Evolutionary conservation across 2,329 filamentous ascomycete species (phyloP).

Genomic region (Rhynchosporium secalis): DNA sequence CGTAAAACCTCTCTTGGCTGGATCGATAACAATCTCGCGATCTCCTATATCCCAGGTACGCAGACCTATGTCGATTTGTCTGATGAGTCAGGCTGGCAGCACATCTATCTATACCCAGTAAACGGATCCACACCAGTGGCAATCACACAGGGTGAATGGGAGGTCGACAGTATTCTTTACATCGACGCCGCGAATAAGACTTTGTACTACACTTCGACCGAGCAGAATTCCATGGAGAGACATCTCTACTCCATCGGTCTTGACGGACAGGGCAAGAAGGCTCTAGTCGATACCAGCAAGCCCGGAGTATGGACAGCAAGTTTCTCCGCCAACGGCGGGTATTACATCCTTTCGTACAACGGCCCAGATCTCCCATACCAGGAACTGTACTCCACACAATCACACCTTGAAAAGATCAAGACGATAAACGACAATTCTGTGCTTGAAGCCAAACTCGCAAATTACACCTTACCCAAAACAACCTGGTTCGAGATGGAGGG

Average conservation of each 20-base stretch:
- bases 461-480: slow-evolving; percentile 64
- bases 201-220: slow-evolving; percentile 65
- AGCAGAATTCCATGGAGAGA: slow-evolving; percentile 64
- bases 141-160: slow-evolving; percentile 61
- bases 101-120: slow-evolving; percentile 64
- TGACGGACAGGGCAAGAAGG: slow-evolving; percentile 51
- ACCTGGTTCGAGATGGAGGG: slow-evolving; percentile 62
- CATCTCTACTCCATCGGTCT: slow-evolving; percentile 68
- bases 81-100: slow-evolving; percentile 64
- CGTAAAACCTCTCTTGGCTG: slow-evolving; percentile 50
- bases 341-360: slow-evolving; percentile 64
- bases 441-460: slow-evolving; percentile 54
- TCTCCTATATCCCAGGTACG: slow-evolving; percentile 52
- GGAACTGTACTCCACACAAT: slow-evolving; percentile 61
- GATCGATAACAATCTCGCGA: slow-evolving; percentile 56
- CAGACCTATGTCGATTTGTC: slow-evolving; percentile 62
- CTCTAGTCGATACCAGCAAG: slow-evolving; percentile 61
- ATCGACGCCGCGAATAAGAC: slow-evolving; percentile 57
- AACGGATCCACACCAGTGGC: slow-evolving; percentile 54
- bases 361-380: slow-evolving; percentile 71
- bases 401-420: slow-evolving; percentile 52
- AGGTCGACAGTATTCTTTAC: slow-evolving; percentile 59
- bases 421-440: slow-evolving; percentile 61
- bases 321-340: slow-evolving; percentile 53
- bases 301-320: slow-evolving; percentile 63